Conservation (phyloP, 169 alveolate genomes). For the Cryptosporidium parvum region DNA sequence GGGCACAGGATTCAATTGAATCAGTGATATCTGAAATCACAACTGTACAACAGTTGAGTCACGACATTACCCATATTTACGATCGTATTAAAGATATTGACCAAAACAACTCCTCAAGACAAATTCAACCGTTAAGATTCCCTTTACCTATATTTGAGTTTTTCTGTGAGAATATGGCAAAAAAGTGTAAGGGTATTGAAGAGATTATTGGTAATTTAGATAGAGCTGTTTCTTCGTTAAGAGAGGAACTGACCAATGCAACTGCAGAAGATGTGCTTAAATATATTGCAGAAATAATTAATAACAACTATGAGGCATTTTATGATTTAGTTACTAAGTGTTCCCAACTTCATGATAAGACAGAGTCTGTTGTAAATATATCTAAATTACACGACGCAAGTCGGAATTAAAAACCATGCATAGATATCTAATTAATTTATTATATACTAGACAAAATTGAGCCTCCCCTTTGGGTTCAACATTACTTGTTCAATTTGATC, state of each 20-base stretch:
- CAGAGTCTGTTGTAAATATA: slow-evolving; percentile 57
- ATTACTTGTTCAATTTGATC: slow-evolving; percentile 31
- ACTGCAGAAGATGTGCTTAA: slow-evolving; percentile 31
- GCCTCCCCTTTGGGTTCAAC: slow-evolving; percentile 47
- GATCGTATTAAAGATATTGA: slow-evolving; percentile 71
- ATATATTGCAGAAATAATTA: slow-evolving; percentile 48
- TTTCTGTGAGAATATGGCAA: slow-evolving; percentile 68
- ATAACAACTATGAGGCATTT: slow-evolving; percentile 49
- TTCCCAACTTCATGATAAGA: slow-evolving; percentile 59
- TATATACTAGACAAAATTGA: slow-evolving; percentile 29
- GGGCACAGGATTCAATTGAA: slow-evolving; percentile 59
- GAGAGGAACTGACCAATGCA: slow-evolving; percentile 55
- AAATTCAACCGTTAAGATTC: slow-evolving; percentile 59
- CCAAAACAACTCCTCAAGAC: slow-evolving; percentile 37
- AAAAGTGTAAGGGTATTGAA: slow-evolving; percentile 52
- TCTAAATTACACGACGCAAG: slow-evolving; percentile 54
- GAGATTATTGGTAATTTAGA: slow-evolving; percentile 47
- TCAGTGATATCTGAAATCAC: slow-evolving; percentile 51
- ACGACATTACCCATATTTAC: slow-evolving; percentile 52
- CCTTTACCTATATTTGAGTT: slow-evolving; percentile 72
- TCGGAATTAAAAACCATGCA: background rate
- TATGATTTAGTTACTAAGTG: slow-evolving; percentile 35
- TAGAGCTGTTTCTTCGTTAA: slow-evolving; percentile 36
- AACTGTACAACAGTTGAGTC: slow-evolving; percentile 64
- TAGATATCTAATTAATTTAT: background rate